phyloP scores from a whole-genome alignment of 2,329 filamentous ascomycete species.

The Fusarium tjaetaba region DNA sequence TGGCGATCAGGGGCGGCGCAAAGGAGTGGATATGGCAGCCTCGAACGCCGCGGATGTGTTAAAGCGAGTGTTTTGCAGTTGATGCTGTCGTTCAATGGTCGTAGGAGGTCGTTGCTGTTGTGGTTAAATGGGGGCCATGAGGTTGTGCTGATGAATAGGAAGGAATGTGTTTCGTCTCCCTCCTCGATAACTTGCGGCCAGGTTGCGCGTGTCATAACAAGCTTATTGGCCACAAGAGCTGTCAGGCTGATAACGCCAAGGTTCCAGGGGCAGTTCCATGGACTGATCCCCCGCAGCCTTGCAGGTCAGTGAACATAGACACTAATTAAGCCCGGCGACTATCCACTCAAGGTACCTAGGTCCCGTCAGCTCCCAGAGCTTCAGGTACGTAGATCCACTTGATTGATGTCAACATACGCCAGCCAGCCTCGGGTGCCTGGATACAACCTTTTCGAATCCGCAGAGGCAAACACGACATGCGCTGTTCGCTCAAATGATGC shows the following conservation, averaged over 20 bases:
- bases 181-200: constrained; percentile 32
- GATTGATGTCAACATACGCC: constrained; percentile 41
- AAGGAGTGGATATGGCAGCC: constrained; percentile 31
- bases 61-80: constrained; percentile 6
- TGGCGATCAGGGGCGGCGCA: constrained; percentile 11
- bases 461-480: constrained; percentile 20
- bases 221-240: constrained; percentile 37
- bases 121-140: constrained; percentile 23
- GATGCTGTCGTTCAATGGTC: background rate
- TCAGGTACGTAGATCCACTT: constrained; percentile 27
- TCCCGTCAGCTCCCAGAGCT: constrained; percentile 36
- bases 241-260: constrained; percentile 42
- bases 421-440: constrained; percentile 18
- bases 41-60: constrained; percentile 13
- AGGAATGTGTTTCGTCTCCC: constrained; percentile 41
- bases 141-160: constrained; percentile 11
- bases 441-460: constrained; percentile 12
- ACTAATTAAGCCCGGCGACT: constrained; percentile 7
- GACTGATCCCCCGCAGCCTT: constrained; percentile 39
- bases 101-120: constrained; percentile 16
- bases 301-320: constrained; percentile 34
- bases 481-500: constrained; percentile 44
- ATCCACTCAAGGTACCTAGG: constrained; percentile 1
- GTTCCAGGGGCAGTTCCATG: constrained; percentile 21
- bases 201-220: constrained; percentile 31